These are phyloP conservation scores for Barbarea vulgaris DNA, from an alignment of 345 rosid species.

Conservation along the genomic window DNA sequence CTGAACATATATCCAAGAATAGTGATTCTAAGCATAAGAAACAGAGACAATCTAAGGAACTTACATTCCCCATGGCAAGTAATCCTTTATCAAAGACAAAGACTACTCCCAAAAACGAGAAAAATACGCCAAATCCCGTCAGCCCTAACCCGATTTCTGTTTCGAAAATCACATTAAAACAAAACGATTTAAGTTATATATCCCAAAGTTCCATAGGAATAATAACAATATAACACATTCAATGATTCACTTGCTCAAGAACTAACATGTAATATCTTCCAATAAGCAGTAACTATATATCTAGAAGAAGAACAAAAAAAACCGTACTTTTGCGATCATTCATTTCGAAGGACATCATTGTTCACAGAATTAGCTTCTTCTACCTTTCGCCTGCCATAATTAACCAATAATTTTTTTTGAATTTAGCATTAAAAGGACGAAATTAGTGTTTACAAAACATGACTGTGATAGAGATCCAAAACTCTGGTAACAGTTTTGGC, in stretches of 20 bases:
- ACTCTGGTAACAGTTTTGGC: not conserved
- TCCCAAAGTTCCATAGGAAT: not conserved
- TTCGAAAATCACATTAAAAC: conserved; percentile 21
- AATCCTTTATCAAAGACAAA: conserved; percentile 96
- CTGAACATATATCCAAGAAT: not conserved
- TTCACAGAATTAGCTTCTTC: conserved; percentile 22
- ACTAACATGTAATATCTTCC: not conserved
- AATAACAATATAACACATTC: not conserved
- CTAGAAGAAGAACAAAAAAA: not conserved
- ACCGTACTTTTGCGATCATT: conserved; percentile 44
- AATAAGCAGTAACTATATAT: not conserved
- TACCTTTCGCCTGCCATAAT: conserved; percentile 23
- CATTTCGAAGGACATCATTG: conserved; percentile 46
- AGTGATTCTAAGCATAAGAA: not conserved
- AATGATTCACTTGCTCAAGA: not conserved
- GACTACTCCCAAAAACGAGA: conserved; percentile 80
- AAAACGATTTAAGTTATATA: not conserved
- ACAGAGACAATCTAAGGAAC: conserved; percentile 25
- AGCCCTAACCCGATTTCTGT: conserved; percentile 91
- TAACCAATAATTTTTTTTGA: not conserved
- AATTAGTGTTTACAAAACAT: not conserved
- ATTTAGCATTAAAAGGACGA: not conserved
- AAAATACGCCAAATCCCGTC: conserved; percentile 93
- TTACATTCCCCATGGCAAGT: conserved; percentile 99
- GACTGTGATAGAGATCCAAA: not conserved